Conservation (phyloP, 371 early-diverging fungal species). For the Haplosporangium sp. region DNA sequence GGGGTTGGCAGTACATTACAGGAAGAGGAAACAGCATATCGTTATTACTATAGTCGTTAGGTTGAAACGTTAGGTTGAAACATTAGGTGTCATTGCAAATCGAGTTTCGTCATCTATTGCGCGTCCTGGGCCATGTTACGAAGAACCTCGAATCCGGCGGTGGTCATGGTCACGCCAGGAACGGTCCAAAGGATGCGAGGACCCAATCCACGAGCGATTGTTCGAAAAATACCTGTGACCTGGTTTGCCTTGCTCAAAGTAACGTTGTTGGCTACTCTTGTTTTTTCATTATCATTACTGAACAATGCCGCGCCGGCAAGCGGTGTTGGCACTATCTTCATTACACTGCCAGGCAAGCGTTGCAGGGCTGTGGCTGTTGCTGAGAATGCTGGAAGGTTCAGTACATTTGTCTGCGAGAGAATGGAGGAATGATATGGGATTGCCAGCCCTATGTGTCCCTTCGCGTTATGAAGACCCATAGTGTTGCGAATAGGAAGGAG, state of each 20-base stretch:
- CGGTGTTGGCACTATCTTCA: constrained; percentile 5
- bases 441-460: constrained; percentile 10
- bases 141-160: constrained; percentile 46
- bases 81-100: not conserved
- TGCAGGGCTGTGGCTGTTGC: not conserved
- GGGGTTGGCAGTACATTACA: too few relatives aligned
- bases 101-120: not conserved
- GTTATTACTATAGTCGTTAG: too few relatives aligned
- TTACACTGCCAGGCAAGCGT: constrained; percentile 1
- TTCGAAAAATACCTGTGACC: constrained; percentile 28
- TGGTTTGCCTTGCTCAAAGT: not conserved
- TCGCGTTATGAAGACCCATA: constrained; percentile 2
- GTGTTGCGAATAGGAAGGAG: constrained; percentile 8
- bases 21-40: too few relatives aligned
- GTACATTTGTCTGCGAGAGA: not conserved
- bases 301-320: not conserved
- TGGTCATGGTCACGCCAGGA: constrained; percentile 51
- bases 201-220: constrained; percentile 33
- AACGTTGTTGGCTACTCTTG: not conserved
- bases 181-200: constrained; percentile 50
- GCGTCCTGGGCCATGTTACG: constrained; percentile 17
- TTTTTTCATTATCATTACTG: constrained; percentile 25
- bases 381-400: not conserved
- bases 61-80: too few relatives aligned
- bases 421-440: not conserved